These are phyloP conservation scores for Quercus robur DNA, from an alignment of 306 rosid species.

Conservation along the genomic window DNA sequence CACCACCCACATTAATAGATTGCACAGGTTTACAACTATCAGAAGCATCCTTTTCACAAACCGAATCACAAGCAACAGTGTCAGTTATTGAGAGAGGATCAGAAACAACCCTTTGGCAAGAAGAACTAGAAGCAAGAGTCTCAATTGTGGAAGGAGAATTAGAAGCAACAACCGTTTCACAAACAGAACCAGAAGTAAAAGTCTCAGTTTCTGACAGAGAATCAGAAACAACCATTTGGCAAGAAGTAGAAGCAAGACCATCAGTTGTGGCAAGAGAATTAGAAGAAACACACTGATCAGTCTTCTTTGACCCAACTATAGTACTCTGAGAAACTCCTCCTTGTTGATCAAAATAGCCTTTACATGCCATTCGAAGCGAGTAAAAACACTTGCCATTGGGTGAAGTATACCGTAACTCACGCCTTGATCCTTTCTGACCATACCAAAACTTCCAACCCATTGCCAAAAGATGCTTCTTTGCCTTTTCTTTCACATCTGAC, in stretches of 20 bases:
- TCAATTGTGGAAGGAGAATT: too few species aligned
- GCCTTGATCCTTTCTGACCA: slow-evolving; percentile 12
- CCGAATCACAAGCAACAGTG: background rate
- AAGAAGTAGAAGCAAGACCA: background rate
- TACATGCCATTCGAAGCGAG: slow-evolving; percentile 58
- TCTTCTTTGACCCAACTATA: background rate
- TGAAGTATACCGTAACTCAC: slow-evolving; percentile 54
- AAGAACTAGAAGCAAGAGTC: background rate
- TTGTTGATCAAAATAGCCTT: slow-evolving; percentile 26
- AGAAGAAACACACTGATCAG: background rate
- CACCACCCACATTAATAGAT: too few species aligned
- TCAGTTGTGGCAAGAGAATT: background rate
- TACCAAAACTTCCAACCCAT: slow-evolving; percentile 56
- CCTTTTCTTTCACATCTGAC: slow-evolving; percentile 10
- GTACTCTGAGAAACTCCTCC: background rate
- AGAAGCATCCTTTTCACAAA: background rate
- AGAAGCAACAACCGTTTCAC: background rate
- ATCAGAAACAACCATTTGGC: background rate
- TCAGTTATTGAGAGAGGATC: background rate
- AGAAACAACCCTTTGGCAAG: background rate
- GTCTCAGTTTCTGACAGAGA: background rate
- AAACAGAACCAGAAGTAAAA: background rate
- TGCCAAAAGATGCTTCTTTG: slow-evolving; percentile 46
- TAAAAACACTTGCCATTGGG: slow-evolving; percentile 39
- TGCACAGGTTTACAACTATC: background rate